phyloP scores from a whole-genome alignment of 208 protist species.

The Hexamita inflata region DNA sequence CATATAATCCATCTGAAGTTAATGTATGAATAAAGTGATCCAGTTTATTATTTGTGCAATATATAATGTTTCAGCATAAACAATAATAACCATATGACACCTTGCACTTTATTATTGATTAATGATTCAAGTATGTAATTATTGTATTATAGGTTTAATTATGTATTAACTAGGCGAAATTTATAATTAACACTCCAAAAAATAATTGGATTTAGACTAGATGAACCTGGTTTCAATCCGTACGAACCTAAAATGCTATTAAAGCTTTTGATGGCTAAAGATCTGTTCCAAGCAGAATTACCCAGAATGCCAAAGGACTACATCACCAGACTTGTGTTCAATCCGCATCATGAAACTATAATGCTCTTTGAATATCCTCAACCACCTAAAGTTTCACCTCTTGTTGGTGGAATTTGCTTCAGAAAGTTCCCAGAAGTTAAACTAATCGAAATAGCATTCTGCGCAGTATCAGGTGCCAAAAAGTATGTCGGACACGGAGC shows the following conservation, averaged over 20 bases:
- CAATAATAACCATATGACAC: no score
- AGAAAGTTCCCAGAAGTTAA: neutral
- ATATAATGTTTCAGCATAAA: no score
- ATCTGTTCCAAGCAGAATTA: neutral
- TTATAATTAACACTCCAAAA: no score
- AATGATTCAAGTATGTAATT: no score
- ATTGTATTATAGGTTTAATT: no score
- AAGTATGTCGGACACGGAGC: slow-evolving; percentile 3
- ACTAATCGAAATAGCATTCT: slow-evolving; percentile 16
- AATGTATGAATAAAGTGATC: no score
- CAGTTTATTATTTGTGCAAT: no score
- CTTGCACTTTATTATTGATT: no score
- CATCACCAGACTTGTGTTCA: slow-evolving; percentile 26
- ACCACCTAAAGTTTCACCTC: neutral
- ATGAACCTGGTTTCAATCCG: neutral
- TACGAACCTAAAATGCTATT: slow-evolving; percentile 12
- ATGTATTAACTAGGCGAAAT: no score
- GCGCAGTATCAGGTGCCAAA: neutral
- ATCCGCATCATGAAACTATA: neutral
- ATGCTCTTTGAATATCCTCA: slow-evolving; percentile 8
- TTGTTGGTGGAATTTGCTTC: slow-evolving; percentile 21
- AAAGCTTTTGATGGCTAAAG: slow-evolving; percentile 15
- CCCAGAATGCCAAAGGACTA: slow-evolving; percentile 30
- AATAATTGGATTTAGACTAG: neutral
- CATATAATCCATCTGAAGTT: no score